Evolutionary conservation across 257 asterid species (phyloP).

Genomic region (Datura wrightii): DNA sequence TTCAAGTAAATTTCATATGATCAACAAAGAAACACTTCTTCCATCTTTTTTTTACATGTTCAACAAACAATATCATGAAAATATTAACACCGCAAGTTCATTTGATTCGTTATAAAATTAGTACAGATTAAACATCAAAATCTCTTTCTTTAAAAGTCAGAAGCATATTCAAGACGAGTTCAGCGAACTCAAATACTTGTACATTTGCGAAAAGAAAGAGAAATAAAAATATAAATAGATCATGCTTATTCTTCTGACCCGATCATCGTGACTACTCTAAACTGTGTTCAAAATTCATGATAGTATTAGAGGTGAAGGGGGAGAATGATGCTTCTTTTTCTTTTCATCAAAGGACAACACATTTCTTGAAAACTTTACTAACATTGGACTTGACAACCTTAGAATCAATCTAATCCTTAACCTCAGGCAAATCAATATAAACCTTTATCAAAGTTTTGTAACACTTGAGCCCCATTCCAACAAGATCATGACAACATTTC

Average conservation of each 20-base stretch:
- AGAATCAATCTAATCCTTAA: slow-evolving; percentile 15
- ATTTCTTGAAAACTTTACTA: neutral
- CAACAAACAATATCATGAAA: too few relatives aligned
- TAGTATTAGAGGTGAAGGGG: neutral
- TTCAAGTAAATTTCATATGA: too few relatives aligned
- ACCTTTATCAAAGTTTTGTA: neutral
- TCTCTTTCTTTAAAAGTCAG: too few relatives aligned
- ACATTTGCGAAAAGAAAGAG: too few relatives aligned
- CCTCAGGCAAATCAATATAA: slow-evolving; percentile 26
- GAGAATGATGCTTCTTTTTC: neutral
- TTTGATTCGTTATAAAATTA: too few relatives aligned
- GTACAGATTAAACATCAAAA: too few relatives aligned
- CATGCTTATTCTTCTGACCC: neutral
- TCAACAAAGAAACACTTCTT: too few relatives aligned
- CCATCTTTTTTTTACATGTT: too few relatives aligned
- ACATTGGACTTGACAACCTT: neutral
- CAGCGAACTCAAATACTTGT: too few relatives aligned
- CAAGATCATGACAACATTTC: slow-evolving; percentile 22
- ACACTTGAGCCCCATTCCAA: slow-evolving; percentile 17
- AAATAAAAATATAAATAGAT: too few relatives aligned
- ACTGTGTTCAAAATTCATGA: neutral
- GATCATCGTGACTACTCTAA: neutral
- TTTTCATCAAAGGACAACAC: neutral
- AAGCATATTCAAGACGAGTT: too few relatives aligned
- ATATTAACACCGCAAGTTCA: too few relatives aligned